Conservation (phyloP, 2,329 filamentous ascomycete genomes). For the Exophiala aquamarina region DNA sequence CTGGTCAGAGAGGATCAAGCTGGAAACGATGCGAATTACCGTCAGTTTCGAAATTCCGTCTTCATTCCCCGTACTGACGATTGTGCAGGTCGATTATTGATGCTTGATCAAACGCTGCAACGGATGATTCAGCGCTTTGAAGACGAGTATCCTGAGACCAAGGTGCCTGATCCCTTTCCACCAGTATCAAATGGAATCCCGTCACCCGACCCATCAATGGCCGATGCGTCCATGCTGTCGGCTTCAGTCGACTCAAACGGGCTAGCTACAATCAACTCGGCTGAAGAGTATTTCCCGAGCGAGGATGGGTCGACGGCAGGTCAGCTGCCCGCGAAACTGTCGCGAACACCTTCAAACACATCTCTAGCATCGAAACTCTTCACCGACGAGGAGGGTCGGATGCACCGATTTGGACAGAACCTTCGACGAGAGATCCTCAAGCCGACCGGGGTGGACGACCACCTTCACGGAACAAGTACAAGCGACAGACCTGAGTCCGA, state of each 20-base stretch:
- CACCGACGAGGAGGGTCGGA: slow-evolving; percentile 67
- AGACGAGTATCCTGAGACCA: slow-evolving; percentile 83
- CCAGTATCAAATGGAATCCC: slow-evolving; percentile 15
- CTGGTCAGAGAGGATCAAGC: slow-evolving; percentile 71
- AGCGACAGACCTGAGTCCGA: slow-evolving; percentile 40
- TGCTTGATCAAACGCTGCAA: slow-evolving; percentile 83
- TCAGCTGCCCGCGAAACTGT: slow-evolving; percentile 48
- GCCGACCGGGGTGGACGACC: slow-evolving; percentile 42
- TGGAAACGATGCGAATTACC: slow-evolving; percentile 73
- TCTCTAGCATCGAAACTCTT: slow-evolving; percentile 65
- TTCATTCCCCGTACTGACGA: no score
- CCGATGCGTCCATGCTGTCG: slow-evolving; percentile 17
- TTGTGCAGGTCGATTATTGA: slow-evolving; percentile 69
- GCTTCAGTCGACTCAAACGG: slow-evolving; percentile 15
- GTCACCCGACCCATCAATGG: slow-evolving; percentile 20
- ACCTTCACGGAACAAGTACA: slow-evolving; percentile 36
- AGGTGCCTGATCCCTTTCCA: slow-evolving; percentile 26
- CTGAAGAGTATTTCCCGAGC: slow-evolving; percentile 27
- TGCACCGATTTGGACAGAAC: slow-evolving; percentile 68
- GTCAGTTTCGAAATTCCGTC: slow-evolving; percentile 55
- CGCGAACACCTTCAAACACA: slow-evolving; percentile 65
- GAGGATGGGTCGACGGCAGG: slow-evolving; percentile 41
- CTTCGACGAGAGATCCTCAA: slow-evolving; percentile 64
- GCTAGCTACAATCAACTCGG: slow-evolving; percentile 12
- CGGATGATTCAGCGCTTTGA: slow-evolving; percentile 95